Base-by-base conservation (phyloP, 176 grass and related monocot species). In the Hordeum marinum region DNA sequence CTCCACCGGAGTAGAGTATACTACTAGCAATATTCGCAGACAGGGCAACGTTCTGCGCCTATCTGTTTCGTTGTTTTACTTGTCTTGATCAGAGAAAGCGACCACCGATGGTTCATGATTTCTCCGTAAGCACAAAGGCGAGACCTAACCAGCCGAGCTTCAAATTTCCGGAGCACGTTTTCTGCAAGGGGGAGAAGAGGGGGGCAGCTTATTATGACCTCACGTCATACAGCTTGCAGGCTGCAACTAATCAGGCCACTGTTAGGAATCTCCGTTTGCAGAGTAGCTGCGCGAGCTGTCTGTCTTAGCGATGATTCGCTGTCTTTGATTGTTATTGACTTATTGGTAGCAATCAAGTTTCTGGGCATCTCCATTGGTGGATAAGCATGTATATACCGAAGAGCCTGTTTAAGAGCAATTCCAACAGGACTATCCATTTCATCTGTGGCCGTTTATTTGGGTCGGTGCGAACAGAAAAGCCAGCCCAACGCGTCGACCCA, bases 211-310 rank as follows among this genome's bases (percentile, higher is more conserved):
- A 72, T 37, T 18, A 43, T 65, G 58, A 80, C 25, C 75, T 76
- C 80, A 20, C 62, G 37, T 87, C 81, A 76, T n/a, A 23, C 81
- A 80, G 81, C 61, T 75, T 87, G 84, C 54, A 75, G 25, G 60
- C 67, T 75, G 79, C 80, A 87, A 61, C 80, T 63, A 80, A 80
- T 84, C 80, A 37, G 61, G 34, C 68, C 7, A 36, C 12, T 27
- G 40, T 72, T 24, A 68, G 34, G 85, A 84, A 84, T 87, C 46
- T 40, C 48, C 3, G 68, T 81, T 70, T 84, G 85, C 75, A 76
- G 5, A 34, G 59, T 72, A 50, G 48, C 8, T 81, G 0, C 18
- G 25, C 25, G 20, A 68, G 84, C 68, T 84, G 73, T 46, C 78
- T 48, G 20, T 6, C 67, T 42, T 67, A 18, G 58, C 35, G 43